Evolutionary conservation across 2,329 filamentous ascomycete species (phyloP), one percentile per base, ranked within the genome.

Genomic region (Penicillium glabrum): DNA sequence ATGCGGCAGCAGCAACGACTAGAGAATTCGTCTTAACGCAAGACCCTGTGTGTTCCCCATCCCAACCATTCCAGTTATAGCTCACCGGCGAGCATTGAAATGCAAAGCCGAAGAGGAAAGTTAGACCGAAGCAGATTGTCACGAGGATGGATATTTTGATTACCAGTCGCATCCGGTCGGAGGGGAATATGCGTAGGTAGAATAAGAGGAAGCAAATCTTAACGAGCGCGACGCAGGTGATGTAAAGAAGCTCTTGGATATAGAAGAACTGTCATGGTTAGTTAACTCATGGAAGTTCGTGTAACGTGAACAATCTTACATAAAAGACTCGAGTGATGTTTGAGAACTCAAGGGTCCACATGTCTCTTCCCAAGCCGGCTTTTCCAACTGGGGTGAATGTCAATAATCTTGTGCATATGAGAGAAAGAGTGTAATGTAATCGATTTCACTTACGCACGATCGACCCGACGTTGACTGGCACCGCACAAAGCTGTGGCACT

Each of bases 131-230:
- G 33, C 27, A 47, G 29, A 59, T 26, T 29, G 53, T 56, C 41
- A 59, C 49, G 19, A 51, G 16, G 46, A 27, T 31, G 35, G 57
- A 51, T 14, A 50, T 24, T 16, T 57, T 56, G 29, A 61, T 59
- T 21, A 61, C 10, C 23, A 23, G 52, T 13, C 57, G 56, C 26
- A 59, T 54, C 9, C 46, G 31, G 19, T 51, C 46, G 23, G 48
- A 48, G 19, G 59, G 59, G 24, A 61, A 61, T 21, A 61, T 61
- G 19, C 57, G 56, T 1, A 53, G 48, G 49, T 61, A 61, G 57
- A 61, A 61, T 11, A 55, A 41, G 13, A 55, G 53, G 41, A 55
- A 55, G 29, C 46, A 39, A 27, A 55, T 51, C n/a, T 55, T 55
- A 14, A 43, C 33, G 16, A 55, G 41, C 14, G 46, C 14, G 41